Evolutionary conservation across 2,329 filamentous ascomycete genomes (phyloP), one percentile per base, ranked within the genome.

Genomic region (Zarea fungicola): DNA sequence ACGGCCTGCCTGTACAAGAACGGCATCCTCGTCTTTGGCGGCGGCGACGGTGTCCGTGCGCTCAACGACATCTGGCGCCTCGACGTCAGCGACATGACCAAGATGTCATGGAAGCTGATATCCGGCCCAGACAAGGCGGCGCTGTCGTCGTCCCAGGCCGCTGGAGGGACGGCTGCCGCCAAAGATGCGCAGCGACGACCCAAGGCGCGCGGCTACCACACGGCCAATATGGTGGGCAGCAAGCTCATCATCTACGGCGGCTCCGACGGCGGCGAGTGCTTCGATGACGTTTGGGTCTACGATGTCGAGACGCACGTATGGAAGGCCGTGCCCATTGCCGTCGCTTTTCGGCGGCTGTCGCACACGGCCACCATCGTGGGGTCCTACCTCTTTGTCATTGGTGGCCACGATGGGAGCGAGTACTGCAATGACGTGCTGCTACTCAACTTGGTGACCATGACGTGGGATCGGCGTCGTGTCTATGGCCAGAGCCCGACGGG

Each of bases 11-110:
- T 86, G 18, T 84, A 86, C 67, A 83, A 83, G 63, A 85, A 81
- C 56, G 83, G 83, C 23, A 80, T 87, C 55, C 86, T 85, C 61
- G 70, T 87, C n/a, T 87, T 87, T 60, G 83, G 83, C 25, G 83
- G 83, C 41, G 83, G 83, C 34, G 83, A 87, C 60, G 83, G 83
- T 37, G 79, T 84, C n/a, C 73, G 81, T 40, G 83, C 83, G 5
- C 71, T 87, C 49, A 86, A 86, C 60, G 83, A 87, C 57, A 81
- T 87, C 18, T 87, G 83, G 83, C 72, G 83, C n/a, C 73, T 87
- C 14, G 83, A 87, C 57, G 83, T 87, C 29, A 75, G 75, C 54
- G 83, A 87, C 59, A 71, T 76, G 45, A 75, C 66, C 62, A 85
- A 84, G 67, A 84, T 85, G 81, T 79, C 76, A 49, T 87, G 83